A percentile compares a stretch with the other conserved stretches of the same genome.
Evolutionary conservation across 148 eudicot genomes (phyloP).

Genomic region (Rhododendron mucronatum): DNA sequence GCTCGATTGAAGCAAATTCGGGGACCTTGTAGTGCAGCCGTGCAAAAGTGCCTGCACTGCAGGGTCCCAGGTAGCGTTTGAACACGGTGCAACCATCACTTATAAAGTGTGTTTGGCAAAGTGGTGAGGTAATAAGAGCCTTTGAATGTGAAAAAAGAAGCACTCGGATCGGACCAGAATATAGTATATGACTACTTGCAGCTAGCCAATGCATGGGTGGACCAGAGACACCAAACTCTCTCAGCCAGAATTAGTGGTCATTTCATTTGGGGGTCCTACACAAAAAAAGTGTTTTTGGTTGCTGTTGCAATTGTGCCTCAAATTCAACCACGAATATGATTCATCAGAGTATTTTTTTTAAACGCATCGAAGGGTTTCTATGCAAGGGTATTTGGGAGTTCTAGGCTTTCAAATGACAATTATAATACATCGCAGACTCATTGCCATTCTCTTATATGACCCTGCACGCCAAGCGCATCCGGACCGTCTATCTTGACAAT

Average conservation of each 20-base stretch:
- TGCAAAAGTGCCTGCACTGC: too few species aligned
- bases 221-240: neutral
- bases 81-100: too few species aligned
- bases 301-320: neutral
- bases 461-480: too few species aligned
- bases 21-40: too few species aligned
- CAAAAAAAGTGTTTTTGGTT: neutral
- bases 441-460: neutral
- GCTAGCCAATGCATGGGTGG: neutral
- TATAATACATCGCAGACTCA: neutral
- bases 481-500: too few species aligned
- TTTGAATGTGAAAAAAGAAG: neutral
- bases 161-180: neutral
- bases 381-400: neutral
- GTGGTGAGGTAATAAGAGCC: neutral
- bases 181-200: neutral
- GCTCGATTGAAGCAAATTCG: too few species aligned
- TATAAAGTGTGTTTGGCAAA: neutral
- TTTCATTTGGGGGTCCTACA: neutral
- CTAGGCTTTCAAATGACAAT: too few species aligned
- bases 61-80: too few species aligned
- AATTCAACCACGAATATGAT: neutral
- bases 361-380: neutral
- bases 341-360: too few species aligned
- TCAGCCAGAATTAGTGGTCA: neutral